Percentiles rank a stretch among this genome's conserved stretches.
Evolutionary conservation across 108 stramenopile genomes (phyloP).

Genomic region (Thalassiosira profunda): DNA sequence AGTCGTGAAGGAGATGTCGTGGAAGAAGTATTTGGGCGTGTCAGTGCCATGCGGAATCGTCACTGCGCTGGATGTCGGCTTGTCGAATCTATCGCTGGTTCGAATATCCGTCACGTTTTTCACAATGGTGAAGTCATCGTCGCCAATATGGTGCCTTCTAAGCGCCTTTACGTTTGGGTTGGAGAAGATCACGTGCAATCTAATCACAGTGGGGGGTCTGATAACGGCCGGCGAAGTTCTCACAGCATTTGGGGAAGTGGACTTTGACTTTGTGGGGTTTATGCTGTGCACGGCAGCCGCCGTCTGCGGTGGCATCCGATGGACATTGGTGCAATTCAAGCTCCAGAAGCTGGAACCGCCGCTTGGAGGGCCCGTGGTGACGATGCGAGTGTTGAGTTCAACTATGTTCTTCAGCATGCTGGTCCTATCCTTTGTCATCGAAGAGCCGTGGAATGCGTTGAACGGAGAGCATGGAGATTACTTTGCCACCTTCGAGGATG

Average conservation of each 20-base stretch:
- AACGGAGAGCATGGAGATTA: constrained; percentile 32
- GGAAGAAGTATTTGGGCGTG: constrained; percentile 67
- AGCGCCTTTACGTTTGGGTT: constrained; percentile 88
- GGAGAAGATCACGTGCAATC: constrained; percentile 77
- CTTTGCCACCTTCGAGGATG: constrained; percentile 30
- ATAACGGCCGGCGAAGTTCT: constrained; percentile 82
- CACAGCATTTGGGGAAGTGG: constrained; percentile 72
- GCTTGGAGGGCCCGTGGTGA: constrained; percentile 76
- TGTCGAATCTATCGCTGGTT: constrained; percentile 83
- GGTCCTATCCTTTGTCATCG: constrained; percentile 61
- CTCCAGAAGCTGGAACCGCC: constrained; percentile 84
- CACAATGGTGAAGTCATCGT: constrained; percentile 90
- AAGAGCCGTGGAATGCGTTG: constrained; percentile 71
- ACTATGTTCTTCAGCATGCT: constrained; percentile 84
- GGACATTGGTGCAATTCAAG: constrained; percentile 89
- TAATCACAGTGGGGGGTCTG: constrained; percentile 68
- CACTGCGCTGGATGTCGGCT: constrained; percentile 80
- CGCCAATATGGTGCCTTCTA: constrained; percentile 82
- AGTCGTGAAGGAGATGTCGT: constrained; percentile 68
- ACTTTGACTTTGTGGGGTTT: constrained; percentile 70
- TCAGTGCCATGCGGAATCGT: constrained; percentile 86
- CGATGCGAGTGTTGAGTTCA: constrained; percentile 82
- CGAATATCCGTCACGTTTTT: constrained; percentile 87
- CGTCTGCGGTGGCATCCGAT: constrained; percentile 76
- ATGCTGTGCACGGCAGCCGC: constrained; percentile 71